phyloP scores from a whole-genome alignment of 768 basidiomycete species.

The Daedaleopsis nitida region DNA sequence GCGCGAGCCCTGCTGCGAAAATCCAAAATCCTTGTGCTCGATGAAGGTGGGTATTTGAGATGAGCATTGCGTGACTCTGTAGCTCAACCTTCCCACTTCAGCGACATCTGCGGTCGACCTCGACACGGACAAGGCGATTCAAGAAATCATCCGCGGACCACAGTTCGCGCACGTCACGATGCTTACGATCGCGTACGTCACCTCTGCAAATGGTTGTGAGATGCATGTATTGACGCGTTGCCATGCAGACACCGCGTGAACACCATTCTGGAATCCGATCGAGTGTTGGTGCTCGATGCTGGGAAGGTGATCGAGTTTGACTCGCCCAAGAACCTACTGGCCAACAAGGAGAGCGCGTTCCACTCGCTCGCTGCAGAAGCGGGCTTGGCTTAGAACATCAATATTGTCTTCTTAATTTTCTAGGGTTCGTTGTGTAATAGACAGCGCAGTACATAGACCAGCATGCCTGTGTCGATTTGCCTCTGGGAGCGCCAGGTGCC shows the following conservation, averaged over 20 bases:
- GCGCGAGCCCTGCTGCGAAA: slow-evolving; percentile 82
- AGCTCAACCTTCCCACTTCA: slow-evolving; percentile 26
- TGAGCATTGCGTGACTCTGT: slow-evolving; percentile 4
- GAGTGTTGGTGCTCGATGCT: slow-evolving; percentile 78
- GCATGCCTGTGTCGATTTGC: too few species aligned
- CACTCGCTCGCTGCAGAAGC: slow-evolving; percentile 68
- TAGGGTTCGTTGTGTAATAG: not conserved
- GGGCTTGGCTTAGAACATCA: slow-evolving; percentile 34
- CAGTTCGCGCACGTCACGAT: slow-evolving; percentile 81
- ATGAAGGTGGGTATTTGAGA: slow-evolving; percentile 62
- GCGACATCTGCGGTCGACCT: slow-evolving; percentile 90
- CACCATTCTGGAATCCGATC: slow-evolving; percentile 81
- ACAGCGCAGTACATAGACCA: not conserved
- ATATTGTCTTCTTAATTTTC: not conserved
- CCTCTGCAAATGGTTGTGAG: not conserved
- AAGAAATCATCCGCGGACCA: slow-evolving; percentile 82
- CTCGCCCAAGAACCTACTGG: slow-evolving; percentile 62
- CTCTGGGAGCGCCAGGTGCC: too few species aligned
- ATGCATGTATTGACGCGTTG: not conserved
- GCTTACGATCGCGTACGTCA: slow-evolving; percentile 78
- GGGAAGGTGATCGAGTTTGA: slow-evolving; percentile 89
- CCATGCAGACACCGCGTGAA: slow-evolving; percentile 69
- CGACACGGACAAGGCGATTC: slow-evolving; percentile 87
- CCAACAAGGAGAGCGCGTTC: slow-evolving; percentile 58
- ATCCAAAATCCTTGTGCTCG: slow-evolving; percentile 89